Conservation (phyloP, 495 filamentous ascomycete species). For the Tuber borchii region DNA sequence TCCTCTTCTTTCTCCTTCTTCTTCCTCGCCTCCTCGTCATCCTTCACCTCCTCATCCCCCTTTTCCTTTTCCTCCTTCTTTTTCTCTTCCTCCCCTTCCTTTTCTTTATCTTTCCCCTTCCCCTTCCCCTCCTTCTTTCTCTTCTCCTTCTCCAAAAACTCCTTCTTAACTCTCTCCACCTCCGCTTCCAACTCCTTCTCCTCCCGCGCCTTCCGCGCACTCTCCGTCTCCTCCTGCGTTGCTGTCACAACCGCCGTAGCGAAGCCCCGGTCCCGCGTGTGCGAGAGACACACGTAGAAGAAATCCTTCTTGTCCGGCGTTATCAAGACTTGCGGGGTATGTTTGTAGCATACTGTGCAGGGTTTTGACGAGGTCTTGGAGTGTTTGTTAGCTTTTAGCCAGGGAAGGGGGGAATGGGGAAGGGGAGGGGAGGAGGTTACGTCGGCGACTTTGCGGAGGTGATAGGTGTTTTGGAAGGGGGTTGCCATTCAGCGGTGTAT, state of each 20-base stretch:
- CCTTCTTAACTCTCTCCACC: constrained; percentile 64
- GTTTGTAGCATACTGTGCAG: constrained; percentile 88
- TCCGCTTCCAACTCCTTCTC: constrained; percentile 56
- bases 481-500: constrained; percentile 42
- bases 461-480: constrained; percentile 71
- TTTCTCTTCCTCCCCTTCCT: constrained; percentile 46
- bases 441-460: constrained; percentile 82
- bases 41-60: constrained; percentile 55
- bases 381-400: neutral
- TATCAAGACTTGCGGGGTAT: constrained; percentile 76
- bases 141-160: constrained; percentile 67
- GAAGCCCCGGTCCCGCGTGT: constrained; percentile 78
- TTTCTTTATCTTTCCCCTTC: constrained; percentile 48
- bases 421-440: constrained; percentile 53
- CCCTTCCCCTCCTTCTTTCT: constrained; percentile 57
- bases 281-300: constrained; percentile 81
- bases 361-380: constrained; percentile 50
- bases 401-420: neutral
- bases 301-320: constrained; percentile 92
- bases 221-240: constrained; percentile 61
- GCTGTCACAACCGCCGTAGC: constrained; percentile 73
- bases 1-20: constrained; percentile 41
- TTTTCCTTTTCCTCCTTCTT: constrained; percentile 49
- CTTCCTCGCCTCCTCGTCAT: constrained; percentile 46
- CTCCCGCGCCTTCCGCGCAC: constrained; percentile 60